These are phyloP conservation scores for Quercus bicolor DNA, from an alignment of 306 rosid genomes.

Conservation along the genomic window DNA sequence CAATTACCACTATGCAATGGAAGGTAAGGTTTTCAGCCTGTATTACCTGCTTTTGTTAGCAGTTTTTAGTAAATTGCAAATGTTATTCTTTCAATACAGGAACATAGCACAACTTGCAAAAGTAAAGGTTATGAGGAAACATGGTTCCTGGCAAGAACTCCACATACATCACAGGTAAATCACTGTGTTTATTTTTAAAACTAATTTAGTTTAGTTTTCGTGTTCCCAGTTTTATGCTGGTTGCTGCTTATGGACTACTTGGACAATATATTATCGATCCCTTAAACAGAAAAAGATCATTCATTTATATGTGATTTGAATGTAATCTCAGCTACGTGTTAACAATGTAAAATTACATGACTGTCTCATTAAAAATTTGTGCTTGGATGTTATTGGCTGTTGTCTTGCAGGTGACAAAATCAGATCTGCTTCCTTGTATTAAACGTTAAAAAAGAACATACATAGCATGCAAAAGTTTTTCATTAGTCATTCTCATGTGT, in stretches of 20 bases:
- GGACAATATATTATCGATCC: neutral
- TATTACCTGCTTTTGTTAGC: neutral
- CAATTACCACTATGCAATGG: neutral
- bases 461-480: neutral
- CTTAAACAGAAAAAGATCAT: neutral
- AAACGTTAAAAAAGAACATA: neutral
- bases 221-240: neutral
- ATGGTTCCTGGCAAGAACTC: conserved; percentile 67
- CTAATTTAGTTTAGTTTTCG: neutral
- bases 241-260: neutral
- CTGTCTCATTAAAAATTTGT: neutral
- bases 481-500: neutral
- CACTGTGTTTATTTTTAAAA: neutral
- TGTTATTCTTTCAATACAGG: conserved; percentile 39
- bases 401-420: neutral
- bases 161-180: conserved; percentile 67
- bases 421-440: neutral
- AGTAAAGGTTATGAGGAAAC: conserved; percentile 56
- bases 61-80: conserved; percentile 1
- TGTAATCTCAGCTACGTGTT: neutral
- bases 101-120: conserved; percentile 77
- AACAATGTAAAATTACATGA: neutral
- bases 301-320: neutral
- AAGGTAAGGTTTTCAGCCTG: neutral
- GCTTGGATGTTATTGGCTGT: neutral